Conservation (phyloP, 1,139 yeast genomes). For the Blastobotrys niveus region DNA sequence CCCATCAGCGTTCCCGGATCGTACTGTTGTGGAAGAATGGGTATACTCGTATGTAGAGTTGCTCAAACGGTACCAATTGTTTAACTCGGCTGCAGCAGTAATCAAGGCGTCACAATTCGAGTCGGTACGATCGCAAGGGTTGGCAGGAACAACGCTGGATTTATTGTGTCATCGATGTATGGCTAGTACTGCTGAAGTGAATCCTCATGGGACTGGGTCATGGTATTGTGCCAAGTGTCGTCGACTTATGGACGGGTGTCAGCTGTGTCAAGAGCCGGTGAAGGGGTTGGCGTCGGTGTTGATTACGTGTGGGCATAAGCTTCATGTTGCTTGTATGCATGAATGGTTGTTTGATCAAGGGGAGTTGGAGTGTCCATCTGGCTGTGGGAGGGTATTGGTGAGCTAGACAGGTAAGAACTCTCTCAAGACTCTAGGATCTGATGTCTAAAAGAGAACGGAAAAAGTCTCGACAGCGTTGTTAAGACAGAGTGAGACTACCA, state of each 20-base stretch:
- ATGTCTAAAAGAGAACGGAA: too few species aligned
- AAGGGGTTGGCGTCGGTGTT: constrained; percentile 65
- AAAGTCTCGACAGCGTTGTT: too few species aligned
- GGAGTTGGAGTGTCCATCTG: constrained; percentile 75
- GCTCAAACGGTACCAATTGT: constrained; percentile 48
- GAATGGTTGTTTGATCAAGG: constrained; percentile 68
- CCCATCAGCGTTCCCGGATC: constrained; percentile 27
- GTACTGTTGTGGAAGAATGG: constrained; percentile 37
- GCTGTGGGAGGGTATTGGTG: constrained; percentile 42
- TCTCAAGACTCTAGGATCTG: too few species aligned
- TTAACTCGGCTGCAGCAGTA: constrained; percentile 54
- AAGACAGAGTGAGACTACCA: too few species aligned
- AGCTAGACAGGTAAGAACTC: not conserved
- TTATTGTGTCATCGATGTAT: constrained; percentile 66
- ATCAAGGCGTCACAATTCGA: constrained; percentile 43
- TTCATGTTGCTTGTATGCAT: constrained; percentile 74
- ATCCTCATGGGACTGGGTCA: constrained; percentile 54
- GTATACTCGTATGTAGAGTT: constrained; percentile 52
- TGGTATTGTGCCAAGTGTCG: constrained; percentile 83
- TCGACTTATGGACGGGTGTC: constrained; percentile 57
- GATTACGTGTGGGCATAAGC: constrained; percentile 78
- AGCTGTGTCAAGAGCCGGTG: constrained; percentile 75
- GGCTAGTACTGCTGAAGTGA: constrained; percentile 40
- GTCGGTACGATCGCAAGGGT: constrained; percentile 43
- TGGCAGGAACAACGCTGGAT: constrained; percentile 53